These are phyloP conservation scores for Fusarium xylarioides DNA, from an alignment of 2,329 filamentous ascomycete species.

Conservation along the genomic window DNA sequence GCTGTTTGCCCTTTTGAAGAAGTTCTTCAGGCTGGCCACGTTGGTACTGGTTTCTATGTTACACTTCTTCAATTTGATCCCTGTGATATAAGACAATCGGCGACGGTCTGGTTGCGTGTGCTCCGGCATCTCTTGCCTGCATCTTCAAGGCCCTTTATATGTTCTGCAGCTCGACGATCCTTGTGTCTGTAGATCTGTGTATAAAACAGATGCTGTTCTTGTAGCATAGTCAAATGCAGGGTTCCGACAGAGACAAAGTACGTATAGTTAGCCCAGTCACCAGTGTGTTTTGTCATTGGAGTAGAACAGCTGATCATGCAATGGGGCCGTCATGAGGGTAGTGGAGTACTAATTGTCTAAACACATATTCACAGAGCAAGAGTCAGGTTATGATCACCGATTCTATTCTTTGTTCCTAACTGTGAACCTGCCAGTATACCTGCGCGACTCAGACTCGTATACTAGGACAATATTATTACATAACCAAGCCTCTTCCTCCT, in stretches of 20 bases:
- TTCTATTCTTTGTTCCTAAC: background rate
- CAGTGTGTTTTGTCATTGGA: too few species aligned
- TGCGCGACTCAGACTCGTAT: background rate
- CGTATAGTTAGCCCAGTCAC: too few species aligned
- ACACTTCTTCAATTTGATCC: background rate
- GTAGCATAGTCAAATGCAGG: accelerated
- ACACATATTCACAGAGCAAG: too few species aligned
- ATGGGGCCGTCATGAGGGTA: accelerated
- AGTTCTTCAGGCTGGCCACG: background rate
- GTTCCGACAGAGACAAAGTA: background rate
- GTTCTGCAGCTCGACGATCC: accelerated
- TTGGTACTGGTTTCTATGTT: too few species aligned
- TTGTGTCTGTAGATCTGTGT: background rate
- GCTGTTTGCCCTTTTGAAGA: accelerated
- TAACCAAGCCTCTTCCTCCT: background rate
- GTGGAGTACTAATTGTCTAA: background rate
- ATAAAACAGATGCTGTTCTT: background rate
- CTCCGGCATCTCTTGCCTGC: accelerated
- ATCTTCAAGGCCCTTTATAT: accelerated
- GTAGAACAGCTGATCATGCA: accelerated
- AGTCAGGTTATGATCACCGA: background rate
- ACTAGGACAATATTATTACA: background rate
- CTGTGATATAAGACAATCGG: accelerated
- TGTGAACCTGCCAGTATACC: background rate
- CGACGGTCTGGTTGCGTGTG: background rate